phyloP scores from a whole-genome alignment of 139 green algal genomes.

The Closterium sp. region DNA sequence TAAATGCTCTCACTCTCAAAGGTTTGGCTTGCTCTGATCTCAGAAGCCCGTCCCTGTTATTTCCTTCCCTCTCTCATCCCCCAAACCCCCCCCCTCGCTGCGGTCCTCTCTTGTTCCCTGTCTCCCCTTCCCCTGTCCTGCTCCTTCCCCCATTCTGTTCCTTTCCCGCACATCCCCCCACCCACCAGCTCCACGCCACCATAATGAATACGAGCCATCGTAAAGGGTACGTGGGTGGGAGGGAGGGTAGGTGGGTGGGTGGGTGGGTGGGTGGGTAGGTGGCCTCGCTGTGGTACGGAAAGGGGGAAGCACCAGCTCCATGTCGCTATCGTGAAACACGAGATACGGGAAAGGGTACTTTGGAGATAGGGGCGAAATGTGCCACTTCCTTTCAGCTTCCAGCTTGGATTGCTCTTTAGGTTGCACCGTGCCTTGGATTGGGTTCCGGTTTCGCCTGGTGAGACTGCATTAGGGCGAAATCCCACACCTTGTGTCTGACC shows the following conservation, averaged over 20 bases:
- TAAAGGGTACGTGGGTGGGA: conserved; percentile 18
- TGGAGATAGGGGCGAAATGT: neutral
- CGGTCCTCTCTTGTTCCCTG: neutral
- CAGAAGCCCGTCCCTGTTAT: too few relatives aligned
- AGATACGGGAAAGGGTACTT: neutral
- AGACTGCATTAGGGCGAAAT: too few relatives aligned
- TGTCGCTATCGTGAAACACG: neutral
- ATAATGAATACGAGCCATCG: conserved; percentile 44
- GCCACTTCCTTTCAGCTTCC: neutral
- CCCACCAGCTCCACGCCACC: conserved; percentile 37
- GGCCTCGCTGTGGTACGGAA: too few relatives aligned
- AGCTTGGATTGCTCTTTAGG: neutral
- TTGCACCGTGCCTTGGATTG: too few relatives aligned
- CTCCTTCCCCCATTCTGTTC: neutral
- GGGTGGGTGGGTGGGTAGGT: too few relatives aligned
- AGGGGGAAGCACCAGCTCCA: neutral
- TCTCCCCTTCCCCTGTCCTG: neutral
- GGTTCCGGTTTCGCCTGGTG: too few relatives aligned
- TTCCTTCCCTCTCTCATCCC: neutral
- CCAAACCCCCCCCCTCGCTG: too few relatives aligned
- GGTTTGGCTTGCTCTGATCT: too few relatives aligned
- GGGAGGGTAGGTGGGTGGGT: neutral
- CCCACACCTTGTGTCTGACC: too few relatives aligned
- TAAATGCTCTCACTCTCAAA: too few relatives aligned
- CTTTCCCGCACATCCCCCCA: neutral